Evolutionary conservation across 768 basidiomycete species (phyloP), one percentile per base, ranked within the genome.

Genomic region (Boletus subparvulus): DNA sequence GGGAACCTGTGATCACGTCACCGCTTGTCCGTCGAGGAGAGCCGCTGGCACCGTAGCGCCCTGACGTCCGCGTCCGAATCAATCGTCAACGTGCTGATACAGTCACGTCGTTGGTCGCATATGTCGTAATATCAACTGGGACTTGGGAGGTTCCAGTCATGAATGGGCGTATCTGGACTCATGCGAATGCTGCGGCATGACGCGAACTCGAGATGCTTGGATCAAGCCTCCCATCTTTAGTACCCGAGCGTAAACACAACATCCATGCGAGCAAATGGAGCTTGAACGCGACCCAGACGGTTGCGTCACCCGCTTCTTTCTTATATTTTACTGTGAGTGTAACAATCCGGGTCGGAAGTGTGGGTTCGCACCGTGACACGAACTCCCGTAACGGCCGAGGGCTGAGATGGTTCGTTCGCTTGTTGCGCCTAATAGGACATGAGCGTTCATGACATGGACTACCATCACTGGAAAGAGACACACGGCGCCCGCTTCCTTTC

Each of bases 11-110:
- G 21, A 56, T 41, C 35, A 47, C 16, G 13, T 40, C 47, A 52
- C 49, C 4, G 43, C 26, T 30, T 37, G 52, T 51, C 59, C 48
- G 16, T 51, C 42, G 19, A 50, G 52, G 33, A 60, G 55, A 17
- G 40, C 61, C 36, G 21, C 28, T 14, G 39, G 60, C 19, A 58
- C 39, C n/a, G 53, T 42, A 39, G 41, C 30, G 32, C 32, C 32
- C 8, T 48, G 46, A 44, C 55, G 55, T 45, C 42, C 32, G 11
- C 54, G 55, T 16, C 52, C 55, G 21, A 40, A n/a, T n/a, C 39
- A 40, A 62, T 48, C 6, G 40, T 47, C 45, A n/a, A 61, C 6
- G 28, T 28, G 5, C 28, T 28, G 28, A 28, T 6, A 14, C 13
- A 35, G 33, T 13, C 13, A 35, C 13, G 13, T 35, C 33, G 10